Conservation (phyloP, 73 alveolate species). For the Paramecium caudatum region DNA sequence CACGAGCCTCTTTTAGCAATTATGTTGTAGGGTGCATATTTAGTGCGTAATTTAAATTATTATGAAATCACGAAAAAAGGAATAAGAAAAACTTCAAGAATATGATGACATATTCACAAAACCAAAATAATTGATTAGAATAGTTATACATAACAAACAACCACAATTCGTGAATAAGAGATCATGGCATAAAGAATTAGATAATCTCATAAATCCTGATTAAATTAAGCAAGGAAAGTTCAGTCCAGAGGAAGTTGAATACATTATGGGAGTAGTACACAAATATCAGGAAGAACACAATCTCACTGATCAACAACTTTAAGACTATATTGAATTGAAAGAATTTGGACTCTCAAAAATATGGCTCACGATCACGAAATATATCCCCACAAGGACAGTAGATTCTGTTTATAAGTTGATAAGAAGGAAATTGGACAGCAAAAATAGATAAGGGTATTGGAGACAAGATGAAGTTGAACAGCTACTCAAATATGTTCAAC, state of each 20-base stretch:
- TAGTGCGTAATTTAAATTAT: constrained; percentile 60
- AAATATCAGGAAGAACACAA: background rate
- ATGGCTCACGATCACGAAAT: constrained; percentile 29
- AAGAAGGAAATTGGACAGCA: background rate
- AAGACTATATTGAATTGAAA: background rate
- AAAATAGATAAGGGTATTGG: constrained; percentile 6
- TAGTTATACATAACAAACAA: background rate
- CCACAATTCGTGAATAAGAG: background rate
- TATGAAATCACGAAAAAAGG: background rate
- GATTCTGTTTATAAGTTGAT: background rate
- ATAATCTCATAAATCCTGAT: constrained; percentile 16
- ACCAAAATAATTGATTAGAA: background rate
- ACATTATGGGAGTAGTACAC: background rate
- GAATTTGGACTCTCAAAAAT: background rate
- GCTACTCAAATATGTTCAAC: background rate
- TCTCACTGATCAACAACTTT: background rate
- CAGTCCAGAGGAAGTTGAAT: background rate
- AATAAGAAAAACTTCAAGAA: background rate
- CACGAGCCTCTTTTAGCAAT: constrained; percentile 45
- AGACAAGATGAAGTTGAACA: constrained; percentile 16
- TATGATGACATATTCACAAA: constrained; percentile 9
- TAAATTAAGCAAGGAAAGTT: constrained; percentile 17
- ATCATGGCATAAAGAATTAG: constrained; percentile 37
- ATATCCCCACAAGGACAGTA: constrained; percentile 42
- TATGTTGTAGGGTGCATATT: constrained; percentile 59